Conservation (phyloP, 345 rosid species). For the Eucalyptus curtisii region DNA sequence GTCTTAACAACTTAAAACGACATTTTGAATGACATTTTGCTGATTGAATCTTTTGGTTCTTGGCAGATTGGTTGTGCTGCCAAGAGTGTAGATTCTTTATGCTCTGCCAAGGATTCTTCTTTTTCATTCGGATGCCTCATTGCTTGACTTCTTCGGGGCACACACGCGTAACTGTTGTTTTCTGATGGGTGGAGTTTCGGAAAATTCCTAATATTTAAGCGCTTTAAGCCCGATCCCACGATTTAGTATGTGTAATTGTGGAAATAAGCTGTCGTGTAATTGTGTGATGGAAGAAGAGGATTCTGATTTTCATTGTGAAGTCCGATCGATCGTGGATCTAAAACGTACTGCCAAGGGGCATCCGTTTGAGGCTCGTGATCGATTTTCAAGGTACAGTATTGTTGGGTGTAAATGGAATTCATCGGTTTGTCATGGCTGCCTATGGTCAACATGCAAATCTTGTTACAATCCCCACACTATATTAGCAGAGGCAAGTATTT, state of each 20-base stretch:
- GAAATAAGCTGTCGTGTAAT: neutral
- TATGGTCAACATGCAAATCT: neutral
- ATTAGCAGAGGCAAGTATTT: neutral
- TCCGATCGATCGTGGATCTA: neutral
- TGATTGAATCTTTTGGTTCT: neutral
- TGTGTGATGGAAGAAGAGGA: neutral
- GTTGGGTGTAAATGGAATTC: neutral
- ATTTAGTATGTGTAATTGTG: neutral
- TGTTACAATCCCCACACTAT: neutral
- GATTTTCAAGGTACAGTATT: neutral
- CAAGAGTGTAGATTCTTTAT: neutral
- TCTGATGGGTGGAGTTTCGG: neutral
- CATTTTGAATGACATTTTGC: neutral
- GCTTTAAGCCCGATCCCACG: neutral
- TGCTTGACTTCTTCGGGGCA: neutral
- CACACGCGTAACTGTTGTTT: neutral
- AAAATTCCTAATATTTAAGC: neutral
- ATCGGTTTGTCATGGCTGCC: neutral
- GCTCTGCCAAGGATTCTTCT: neutral
- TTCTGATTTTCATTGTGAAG: neutral
- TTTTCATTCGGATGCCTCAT: neutral
- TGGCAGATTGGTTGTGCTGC: neutral
- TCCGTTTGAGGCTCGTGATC: neutral
- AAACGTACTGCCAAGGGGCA: neutral
- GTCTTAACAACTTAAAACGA: neutral